Evolutionary conservation across 2,329 filamentous ascomycete genomes (phyloP), one percentile per base, ranked within the genome.

Genomic region (Magnaporthiopsis incrustans): DNA sequence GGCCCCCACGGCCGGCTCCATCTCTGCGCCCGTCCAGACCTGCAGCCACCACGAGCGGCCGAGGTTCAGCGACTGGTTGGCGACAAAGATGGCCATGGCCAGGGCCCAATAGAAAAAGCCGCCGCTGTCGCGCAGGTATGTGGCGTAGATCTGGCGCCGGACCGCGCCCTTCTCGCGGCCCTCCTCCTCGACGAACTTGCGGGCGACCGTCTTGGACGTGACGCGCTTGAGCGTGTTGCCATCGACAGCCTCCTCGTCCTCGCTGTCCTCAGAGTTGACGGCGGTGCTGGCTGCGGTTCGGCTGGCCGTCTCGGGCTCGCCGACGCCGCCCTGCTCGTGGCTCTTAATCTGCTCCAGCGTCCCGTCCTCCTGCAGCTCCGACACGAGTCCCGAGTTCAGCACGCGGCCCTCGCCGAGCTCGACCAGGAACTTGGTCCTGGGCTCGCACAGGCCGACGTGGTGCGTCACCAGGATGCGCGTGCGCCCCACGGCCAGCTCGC

Each of bases 381-480:
- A 82, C 1, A 90, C 78, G 1, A 86, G 75, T 0, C 89, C 90
- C 3, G 86, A 82, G 67, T 89, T 79, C 57, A 87, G 78, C 11
- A 89, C 82, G 8, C 78, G 80, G 11, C 90, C 91, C 63, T 91
- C 85, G 26, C 85, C 87, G 2, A 95, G 82, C 66, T 91, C 84
- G 5, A 93, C 87, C 8, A 90, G 80, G 68, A 90, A 94, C 69
- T 89, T 89, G 8, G 91, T 86, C 70, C 84, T 85, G 15, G 89
- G 80, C 65, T 90, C 81, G 67, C 87, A 89, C 1, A 94, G 80
- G 3, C 85, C 85, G 26, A 92, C 87, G 69, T 94, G 90, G 71
- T 95, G 91, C 0, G 91, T 95, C 32, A 92, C 91, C 4, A 95
- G 77, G 60, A 95, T 90, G 35, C 90, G 79, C 1, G 91, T 95